These are phyloP conservation scores for Wickerhamiella azyma DNA, from an alignment of 805 yeast genomes.

Conservation along the genomic window DNA sequence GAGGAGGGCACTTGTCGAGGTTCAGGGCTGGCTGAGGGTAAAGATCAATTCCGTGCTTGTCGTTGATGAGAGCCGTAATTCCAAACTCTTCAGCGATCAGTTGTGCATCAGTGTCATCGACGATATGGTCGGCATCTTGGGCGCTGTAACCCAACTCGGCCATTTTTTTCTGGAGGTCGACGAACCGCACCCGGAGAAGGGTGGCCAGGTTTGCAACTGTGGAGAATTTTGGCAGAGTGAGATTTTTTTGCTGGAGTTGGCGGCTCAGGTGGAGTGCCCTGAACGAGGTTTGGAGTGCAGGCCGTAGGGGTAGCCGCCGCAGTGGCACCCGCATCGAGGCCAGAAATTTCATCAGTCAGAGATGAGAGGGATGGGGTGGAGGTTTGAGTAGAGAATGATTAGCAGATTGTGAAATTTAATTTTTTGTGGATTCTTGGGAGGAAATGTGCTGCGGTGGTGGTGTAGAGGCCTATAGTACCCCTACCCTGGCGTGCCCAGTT, in stretches of 20 bases:
- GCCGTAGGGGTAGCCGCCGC: too few relatives aligned
- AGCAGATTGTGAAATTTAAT: too few relatives aligned
- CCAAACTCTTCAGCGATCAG: slow-evolving; percentile 84
- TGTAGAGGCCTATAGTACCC: too few relatives aligned
- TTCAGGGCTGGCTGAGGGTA: slow-evolving; percentile 40
- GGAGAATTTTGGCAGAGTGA: slow-evolving; percentile 53
- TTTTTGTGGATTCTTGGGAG: too few relatives aligned
- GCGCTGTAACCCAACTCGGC: slow-evolving; percentile 63
- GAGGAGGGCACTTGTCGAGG: slow-evolving; percentile 35
- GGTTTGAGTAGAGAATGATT: too few relatives aligned
- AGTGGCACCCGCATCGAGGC: too few relatives aligned
- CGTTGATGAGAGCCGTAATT: slow-evolving; percentile 42
- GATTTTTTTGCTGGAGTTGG: background rate
- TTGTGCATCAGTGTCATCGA: slow-evolving; percentile 76
- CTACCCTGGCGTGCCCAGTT: too few relatives aligned
- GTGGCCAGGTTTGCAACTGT: slow-evolving; percentile 70
- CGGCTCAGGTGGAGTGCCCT: background rate
- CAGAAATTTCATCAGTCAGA: background rate
- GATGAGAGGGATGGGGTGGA: too few relatives aligned
- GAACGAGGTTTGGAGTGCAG: too few relatives aligned
- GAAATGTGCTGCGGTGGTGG: too few relatives aligned
- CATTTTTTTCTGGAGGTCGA: slow-evolving; percentile 44
- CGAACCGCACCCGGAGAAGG: slow-evolving; percentile 50
- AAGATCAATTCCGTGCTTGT: slow-evolving; percentile 44
- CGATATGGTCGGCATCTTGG: slow-evolving; percentile 51